Base-by-base conservation (phyloP, 257 asterid genomes). In the Nicotiana obtusifolia region DNA sequence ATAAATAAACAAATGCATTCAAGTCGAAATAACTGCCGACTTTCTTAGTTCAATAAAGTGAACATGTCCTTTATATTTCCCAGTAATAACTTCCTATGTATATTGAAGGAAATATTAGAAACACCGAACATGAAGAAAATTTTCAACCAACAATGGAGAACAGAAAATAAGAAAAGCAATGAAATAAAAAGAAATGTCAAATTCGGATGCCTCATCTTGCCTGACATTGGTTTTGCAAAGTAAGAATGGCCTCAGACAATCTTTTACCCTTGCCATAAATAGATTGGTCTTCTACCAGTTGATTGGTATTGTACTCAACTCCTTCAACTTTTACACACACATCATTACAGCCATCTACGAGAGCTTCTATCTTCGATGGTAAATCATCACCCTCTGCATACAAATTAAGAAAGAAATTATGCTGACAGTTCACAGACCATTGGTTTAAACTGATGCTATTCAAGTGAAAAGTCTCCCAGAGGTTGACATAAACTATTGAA, bases 141-240 rank as follows among this genome's bases (percentile, higher is more conserved):
- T 24, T 20, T 64, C 64, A 82, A 60, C 31, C 68, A 57, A 31
- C 59, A n/a, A 20, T 1, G 6, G 47, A 15, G 31, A 15, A 22
- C 41, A 47, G 76, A 59, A 49, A 24, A 30, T 81, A 69, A 66
- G 80, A 24, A 47, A 47, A 49, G 80, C 62, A 4, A 75, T 15
- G 47, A 30, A 56, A 44, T 31, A 6, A 26, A 15, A 28, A 22
- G 16, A 28, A 44, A 7, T 77, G 33, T 2, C 57, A 69, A 52
- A 71, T 68, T n/a, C 4, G 4, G 37, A 54, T 66, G 61, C 44
- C 26, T 69, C 16, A 60, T 67, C 83, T 71, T 71, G 64, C 86
- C 86, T 84, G 83, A 71, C 86, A 84, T 30, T 53, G 69, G 59
- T 73, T 59, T 62, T 47, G 78, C 26, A 61, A 30, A 33, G 81